phyloP scores from a whole-genome alignment of 768 basidiomycete species.

The Suillus brevipes region DNA sequence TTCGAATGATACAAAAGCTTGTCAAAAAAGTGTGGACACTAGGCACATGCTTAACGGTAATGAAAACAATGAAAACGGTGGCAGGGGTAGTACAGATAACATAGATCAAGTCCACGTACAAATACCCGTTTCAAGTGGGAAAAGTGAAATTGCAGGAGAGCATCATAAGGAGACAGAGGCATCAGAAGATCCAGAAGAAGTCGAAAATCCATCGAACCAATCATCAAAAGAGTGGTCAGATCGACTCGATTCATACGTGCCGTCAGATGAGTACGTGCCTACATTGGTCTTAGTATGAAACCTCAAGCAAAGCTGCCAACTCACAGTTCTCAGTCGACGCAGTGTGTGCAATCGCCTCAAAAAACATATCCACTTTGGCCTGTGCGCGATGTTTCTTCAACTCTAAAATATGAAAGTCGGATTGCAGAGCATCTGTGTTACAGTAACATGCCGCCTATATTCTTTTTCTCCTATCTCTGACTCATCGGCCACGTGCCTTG shows the following conservation, averaged over 20 bases:
- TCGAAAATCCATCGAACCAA: not conserved
- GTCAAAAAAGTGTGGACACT: not conserved
- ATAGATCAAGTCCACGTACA: not conserved
- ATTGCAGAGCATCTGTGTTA: not conserved
- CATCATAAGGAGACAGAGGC: not conserved
- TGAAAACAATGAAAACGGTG: not conserved
- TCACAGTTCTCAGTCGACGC: not conserved
- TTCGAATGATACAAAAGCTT: not conserved
- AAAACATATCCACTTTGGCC: not conserved
- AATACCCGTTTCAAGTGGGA: not conserved
- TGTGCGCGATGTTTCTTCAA: not conserved
- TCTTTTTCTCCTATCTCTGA: too few relatives aligned
- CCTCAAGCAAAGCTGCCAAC: not conserved
- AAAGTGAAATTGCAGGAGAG: not conserved
- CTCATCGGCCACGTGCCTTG: too few relatives aligned
- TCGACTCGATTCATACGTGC: not conserved
- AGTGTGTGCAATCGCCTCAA: not conserved
- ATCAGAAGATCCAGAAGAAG: not conserved
- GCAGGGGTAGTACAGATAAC: not conserved
- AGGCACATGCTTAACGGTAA: not conserved
- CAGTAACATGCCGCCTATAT: too few relatives aligned
- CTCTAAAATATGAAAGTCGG: not conserved
- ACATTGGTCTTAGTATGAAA: not conserved
- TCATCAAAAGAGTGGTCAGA: not conserved
- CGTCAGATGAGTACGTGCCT: not conserved